Percentiles rank a stretch among this genome's conserved stretches.
These are phyloP conservation scores for Plenodomus tracheiphilus DNA, from an alignment of 2,329 filamentous ascomycete species.

Conservation along the genomic window DNA sequence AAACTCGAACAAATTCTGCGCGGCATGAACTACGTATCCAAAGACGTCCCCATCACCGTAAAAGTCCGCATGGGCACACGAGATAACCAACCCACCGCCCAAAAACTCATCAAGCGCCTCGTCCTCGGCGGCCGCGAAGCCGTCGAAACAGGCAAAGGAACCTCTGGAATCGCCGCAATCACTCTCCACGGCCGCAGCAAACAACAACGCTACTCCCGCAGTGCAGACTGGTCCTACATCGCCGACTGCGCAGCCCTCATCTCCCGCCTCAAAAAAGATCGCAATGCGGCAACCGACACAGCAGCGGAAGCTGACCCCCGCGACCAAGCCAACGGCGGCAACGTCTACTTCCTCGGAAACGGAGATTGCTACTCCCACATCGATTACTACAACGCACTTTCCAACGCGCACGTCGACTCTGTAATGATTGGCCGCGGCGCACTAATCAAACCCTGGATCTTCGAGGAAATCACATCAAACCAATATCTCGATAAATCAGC, in stretches of 20 bases:
- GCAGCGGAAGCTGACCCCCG: constrained; percentile 74
- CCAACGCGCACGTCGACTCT: constrained; percentile 80
- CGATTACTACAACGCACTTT: constrained; percentile 80
- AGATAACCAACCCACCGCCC: constrained; percentile 76
- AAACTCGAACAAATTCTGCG: constrained; percentile 94
- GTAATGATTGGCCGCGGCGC: constrained; percentile 97
- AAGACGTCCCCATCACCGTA: constrained; percentile 86
- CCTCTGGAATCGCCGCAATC: constrained; percentile 81
- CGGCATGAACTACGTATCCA: constrained; percentile 93
- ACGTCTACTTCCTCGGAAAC: constrained; percentile 92
- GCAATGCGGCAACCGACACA: constrained; percentile 72
- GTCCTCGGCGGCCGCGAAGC: constrained; percentile 78
- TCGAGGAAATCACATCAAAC: constrained; percentile 89
- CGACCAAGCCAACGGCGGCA: constrained; percentile 67
- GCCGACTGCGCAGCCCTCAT: constrained; percentile 85
- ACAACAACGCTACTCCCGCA: constrained; percentile 90
- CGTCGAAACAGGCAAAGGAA: constrained; percentile 64
- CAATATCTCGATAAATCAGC: constrained; percentile 97
- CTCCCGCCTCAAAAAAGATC: constrained; percentile 73
- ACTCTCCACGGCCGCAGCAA: constrained; percentile 91
- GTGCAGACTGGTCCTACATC: constrained; percentile 95
- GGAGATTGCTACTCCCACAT: constrained; percentile 93
- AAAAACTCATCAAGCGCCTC: constrained; percentile 79
- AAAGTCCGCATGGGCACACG: constrained; percentile 93
- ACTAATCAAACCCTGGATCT: constrained; percentile 96